Evolutionary conservation across 768 basidiomycete genomes (phyloP).

Genomic region (Tricholoma terreum): DNA sequence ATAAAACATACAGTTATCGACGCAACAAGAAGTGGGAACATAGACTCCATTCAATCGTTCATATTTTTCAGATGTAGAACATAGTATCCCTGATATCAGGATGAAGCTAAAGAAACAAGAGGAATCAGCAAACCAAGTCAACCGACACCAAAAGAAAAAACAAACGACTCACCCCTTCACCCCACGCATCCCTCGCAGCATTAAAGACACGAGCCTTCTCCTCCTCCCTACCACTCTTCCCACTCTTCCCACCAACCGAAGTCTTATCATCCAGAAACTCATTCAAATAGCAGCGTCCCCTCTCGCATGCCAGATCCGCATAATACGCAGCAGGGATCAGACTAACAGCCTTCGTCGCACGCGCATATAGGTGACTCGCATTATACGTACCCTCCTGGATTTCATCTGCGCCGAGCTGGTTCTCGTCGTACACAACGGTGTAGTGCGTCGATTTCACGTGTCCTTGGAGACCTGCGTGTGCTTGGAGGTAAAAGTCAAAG

Average conservation of each 20-base stretch:
- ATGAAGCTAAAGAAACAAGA: constrained; percentile 40
- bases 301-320: constrained; percentile 79
- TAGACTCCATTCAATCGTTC: no score
- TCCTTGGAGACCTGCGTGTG: constrained; percentile 73
- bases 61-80: constrained; percentile 71
- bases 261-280: constrained; percentile 60
- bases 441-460: constrained; percentile 75
- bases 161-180: constrained; percentile 42
- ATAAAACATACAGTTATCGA: neutral
- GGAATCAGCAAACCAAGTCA: neutral
- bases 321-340: constrained; percentile 79
- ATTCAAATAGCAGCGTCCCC: constrained; percentile 74
- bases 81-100: constrained; percentile 56
- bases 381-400: constrained; percentile 73
- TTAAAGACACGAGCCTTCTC: constrained; percentile 38
- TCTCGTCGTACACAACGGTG: constrained; percentile 78
- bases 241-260: constrained; percentile 29
- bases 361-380: constrained; percentile 70
- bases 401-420: constrained; percentile 60
- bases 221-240: constrained; percentile 34
- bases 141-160: neutral
- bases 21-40: no score
- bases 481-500: constrained; percentile 69
- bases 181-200: constrained; percentile 50
- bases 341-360: constrained; percentile 83